phyloP scores from a whole-genome alignment of 164 flowering plant species.

The Magnolia officinalis region DNA sequence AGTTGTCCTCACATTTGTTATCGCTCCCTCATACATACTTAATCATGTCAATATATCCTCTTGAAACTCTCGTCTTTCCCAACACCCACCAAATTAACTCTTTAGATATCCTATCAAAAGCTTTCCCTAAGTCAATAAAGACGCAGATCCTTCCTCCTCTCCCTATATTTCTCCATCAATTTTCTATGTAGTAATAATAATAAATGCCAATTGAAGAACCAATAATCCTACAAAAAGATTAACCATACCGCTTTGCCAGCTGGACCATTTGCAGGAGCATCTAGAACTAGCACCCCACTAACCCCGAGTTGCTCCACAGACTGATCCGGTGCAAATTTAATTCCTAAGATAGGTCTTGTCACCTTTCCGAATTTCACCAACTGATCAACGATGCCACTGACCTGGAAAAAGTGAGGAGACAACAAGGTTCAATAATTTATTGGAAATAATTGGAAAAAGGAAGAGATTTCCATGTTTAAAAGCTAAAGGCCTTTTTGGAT shows the following conservation, averaged over 20 bases:
- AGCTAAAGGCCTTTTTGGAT: too few relatives aligned
- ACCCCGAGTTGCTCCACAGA: conserved; percentile 96
- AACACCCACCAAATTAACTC: too few relatives aligned
- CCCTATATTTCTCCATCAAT: too few relatives aligned
- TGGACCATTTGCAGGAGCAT: conserved; percentile 92
- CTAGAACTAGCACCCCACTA: conserved; percentile 90
- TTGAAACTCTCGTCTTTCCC: too few relatives aligned
- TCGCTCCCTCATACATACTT: too few relatives aligned
- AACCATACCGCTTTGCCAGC: conserved; percentile 90
- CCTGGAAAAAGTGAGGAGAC: conserved; percentile 35
- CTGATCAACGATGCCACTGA: conserved; percentile 89
- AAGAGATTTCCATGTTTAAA: background rate
- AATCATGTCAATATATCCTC: too few relatives aligned
- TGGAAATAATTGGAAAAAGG: background rate
- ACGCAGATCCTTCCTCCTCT: too few relatives aligned
- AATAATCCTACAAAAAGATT: background rate
- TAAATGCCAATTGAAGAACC: too few relatives aligned
- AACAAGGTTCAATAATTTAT: background rate
- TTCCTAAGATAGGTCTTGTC: conserved; percentile 90
- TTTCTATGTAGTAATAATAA: too few relatives aligned
- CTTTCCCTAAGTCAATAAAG: too few relatives aligned
- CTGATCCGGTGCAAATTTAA: conserved; percentile 97
- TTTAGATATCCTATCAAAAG: too few relatives aligned
- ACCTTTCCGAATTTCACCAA: conserved; percentile 87
- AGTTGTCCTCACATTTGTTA: too few relatives aligned